phyloP scores from a whole-genome alignment of 805 yeast species.

The Candida namnaoensis region DNA sequence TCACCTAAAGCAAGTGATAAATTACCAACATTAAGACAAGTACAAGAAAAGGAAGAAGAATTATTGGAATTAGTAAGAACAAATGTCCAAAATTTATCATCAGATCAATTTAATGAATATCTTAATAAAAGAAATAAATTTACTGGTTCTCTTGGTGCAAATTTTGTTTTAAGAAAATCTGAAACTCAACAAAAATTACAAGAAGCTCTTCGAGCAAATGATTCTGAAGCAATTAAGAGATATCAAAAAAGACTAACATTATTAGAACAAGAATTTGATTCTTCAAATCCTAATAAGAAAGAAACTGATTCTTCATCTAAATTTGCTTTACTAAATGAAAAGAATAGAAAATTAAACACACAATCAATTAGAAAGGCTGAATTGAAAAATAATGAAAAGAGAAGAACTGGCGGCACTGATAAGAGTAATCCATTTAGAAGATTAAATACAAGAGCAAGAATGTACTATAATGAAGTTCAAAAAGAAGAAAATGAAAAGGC shows the following conservation, averaged over 20 bases:
- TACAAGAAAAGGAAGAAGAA: slow-evolving; percentile 56
- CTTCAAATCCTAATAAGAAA: slow-evolving; percentile 24
- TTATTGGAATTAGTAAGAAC: slow-evolving; percentile 51
- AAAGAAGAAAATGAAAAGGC: slow-evolving; percentile 54
- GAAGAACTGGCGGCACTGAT: slow-evolving; percentile 32
- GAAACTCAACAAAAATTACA: slow-evolving; percentile 64
- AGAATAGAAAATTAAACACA: slow-evolving; percentile 78
- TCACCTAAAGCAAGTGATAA: slow-evolving; percentile 17
- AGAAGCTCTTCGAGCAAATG: slow-evolving; percentile 58
- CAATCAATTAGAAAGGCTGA: slow-evolving; percentile 77
- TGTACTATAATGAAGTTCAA: slow-evolving; percentile 56
- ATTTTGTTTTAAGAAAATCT: slow-evolving; percentile 70
- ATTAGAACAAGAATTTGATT: slow-evolving; percentile 23
- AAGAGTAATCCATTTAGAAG: slow-evolving; percentile 82
- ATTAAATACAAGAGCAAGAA: slow-evolving; percentile 77
- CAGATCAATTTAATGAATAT: slow-evolving; percentile 69
- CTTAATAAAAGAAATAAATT: slow-evolving; percentile 63
- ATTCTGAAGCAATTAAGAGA: slow-evolving; percentile 32
- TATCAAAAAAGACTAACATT: slow-evolving; percentile 39
- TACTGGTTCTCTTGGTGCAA: slow-evolving; percentile 52
- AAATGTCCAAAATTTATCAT: slow-evolving; percentile 46
- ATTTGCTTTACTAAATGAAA: slow-evolving; percentile 21
- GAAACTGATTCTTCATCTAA: slow-evolving; percentile 26
- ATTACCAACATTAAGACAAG: slow-evolving; percentile 55
- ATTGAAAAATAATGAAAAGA: slow-evolving; percentile 46